These are phyloP conservation scores for Cladosporium oxysporum DNA, from an alignment of 2,329 filamentous ascomycete genomes.

Conservation along the genomic window DNA sequence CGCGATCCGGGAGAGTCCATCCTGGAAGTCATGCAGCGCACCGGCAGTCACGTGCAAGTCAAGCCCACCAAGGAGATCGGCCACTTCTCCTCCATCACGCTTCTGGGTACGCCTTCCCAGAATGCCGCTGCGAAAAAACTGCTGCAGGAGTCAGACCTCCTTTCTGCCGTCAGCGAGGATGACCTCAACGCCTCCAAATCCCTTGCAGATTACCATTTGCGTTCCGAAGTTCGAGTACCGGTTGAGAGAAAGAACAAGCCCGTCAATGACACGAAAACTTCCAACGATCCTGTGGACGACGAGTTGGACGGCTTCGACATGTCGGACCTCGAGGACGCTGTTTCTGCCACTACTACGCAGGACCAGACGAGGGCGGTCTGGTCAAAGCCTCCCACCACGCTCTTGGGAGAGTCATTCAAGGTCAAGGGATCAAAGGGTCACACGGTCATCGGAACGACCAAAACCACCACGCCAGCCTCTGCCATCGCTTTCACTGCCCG, in stretches of 20 bases:
- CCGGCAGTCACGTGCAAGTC: constrained; percentile 32
- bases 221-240: neutral
- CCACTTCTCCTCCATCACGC: constrained; percentile 26
- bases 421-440: neutral
- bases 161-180: constrained; percentile 18
- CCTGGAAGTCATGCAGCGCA: constrained; percentile 36
- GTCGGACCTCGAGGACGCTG: neutral
- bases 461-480: neutral
- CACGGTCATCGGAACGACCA: neutral
- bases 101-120: constrained; percentile 27
- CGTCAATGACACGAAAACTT: neutral
- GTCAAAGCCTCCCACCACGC: neutral
- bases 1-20: constrained; percentile 25
- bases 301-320: neutral
- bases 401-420: neutral
- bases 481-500: neutral
- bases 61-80: neutral
- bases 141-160: constrained; percentile 22
- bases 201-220: constrained; percentile 5
- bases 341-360: neutral
- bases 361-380: constrained; percentile 10
- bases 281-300: neutral
- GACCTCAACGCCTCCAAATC: constrained; percentile 1
- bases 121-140: constrained; percentile 25
- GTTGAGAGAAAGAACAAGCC: neutral